These are phyloP conservation scores for Trichoderma atroviride DNA, from an alignment of 2,329 filamentous ascomycete species.

Conservation along the genomic window DNA sequence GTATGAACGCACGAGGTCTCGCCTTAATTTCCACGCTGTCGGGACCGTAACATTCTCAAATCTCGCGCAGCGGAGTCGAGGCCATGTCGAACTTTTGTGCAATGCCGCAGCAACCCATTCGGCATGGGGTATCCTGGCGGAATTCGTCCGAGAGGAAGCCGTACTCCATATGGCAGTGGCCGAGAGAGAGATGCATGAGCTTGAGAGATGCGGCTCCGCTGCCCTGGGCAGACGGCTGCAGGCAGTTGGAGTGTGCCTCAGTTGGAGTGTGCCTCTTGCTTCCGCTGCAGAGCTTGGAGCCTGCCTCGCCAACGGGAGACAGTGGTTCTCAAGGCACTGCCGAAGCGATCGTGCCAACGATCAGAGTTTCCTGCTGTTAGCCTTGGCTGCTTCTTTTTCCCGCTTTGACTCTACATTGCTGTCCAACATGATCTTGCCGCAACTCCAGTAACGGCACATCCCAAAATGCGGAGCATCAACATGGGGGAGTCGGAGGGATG, in stretches of 20 bases:
- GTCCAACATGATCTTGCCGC: background rate
- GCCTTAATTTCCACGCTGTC: slow-evolving; percentile 25
- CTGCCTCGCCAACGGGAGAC: background rate
- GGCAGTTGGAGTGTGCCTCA: background rate
- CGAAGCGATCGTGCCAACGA: slow-evolving; percentile 15
- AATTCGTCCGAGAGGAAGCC: slow-evolving; percentile 8
- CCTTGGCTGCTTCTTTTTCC: background rate
- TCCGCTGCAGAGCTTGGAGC: slow-evolving; percentile 11
- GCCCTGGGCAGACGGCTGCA: background rate
- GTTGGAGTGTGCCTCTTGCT: background rate
- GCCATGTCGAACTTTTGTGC: slow-evolving; percentile 9
- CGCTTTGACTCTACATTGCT: background rate
- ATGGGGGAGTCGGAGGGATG: slow-evolving; percentile 12
- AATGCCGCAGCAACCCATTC: background rate
- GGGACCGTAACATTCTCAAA: slow-evolving; percentile 16
- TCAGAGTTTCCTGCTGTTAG: background rate
- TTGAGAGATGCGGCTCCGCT: slow-evolving; percentile 6
- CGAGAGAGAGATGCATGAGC: slow-evolving; percentile 2
- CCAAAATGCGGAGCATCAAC: slow-evolving; percentile 2
- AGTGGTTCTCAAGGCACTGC: slow-evolving; percentile 4
- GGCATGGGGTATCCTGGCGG: background rate
- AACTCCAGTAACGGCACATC: slow-evolving; percentile 10
- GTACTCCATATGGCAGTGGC: slow-evolving; percentile 6
- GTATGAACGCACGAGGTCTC: slow-evolving; percentile 4
- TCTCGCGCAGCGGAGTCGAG: slow-evolving; percentile 12